Base-by-base conservation (phyloP, 2,329 filamentous ascomycete species). In the Neofusicoccum kwambonambiense region DNA sequence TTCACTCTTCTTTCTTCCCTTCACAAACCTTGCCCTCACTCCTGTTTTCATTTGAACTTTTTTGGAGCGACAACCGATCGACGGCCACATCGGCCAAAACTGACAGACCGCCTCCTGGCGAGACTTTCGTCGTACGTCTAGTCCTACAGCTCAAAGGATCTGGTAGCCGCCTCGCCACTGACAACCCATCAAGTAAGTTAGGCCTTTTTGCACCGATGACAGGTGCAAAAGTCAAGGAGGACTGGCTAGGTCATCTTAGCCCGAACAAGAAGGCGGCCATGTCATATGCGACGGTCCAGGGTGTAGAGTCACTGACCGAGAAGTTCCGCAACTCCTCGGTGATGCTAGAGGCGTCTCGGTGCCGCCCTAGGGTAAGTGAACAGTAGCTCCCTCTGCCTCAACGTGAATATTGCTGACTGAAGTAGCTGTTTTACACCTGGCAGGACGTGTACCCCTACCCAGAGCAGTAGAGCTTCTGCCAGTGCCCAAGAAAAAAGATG, bases 281-380 rank as follows among this genome's bases (percentile, higher is more conserved):
- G 50, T 97, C 93, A 0, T 99, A 98, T 76, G 95, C 95, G 17
- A 97, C 93, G 12, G 94, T 97, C 66, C 95, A 99, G 80, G 95
- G 95, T 51, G 90, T 90, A 68, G 93, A 97, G 73, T 94, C 92
- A 68, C 83, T 98, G 0, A 87, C 97, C 7, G 91, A 96, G 76
- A 97, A 98, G 75, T 99, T 99, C 74, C 89, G 95, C 41, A 99
- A 99, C 80, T 97, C 92, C 44, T 94, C 92, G 0, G 93, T 99
- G 35, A 97, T 98, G 92, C 82, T 94, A 0, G 93, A 98, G 78
- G 86, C 88, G 11, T 83, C 87, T 0, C 88, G 90, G 61, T 96
- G 92, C 72, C 89, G 92, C 0, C 95, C 95, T 0, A 96, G 96
- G 83, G 90, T 93, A 76, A 54, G 42, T 42, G 9, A 3, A 8